These are phyloP conservation scores for Phytophthora fragariae DNA, from an alignment of 352 stramenopile species.

Conservation along the genomic window DNA sequence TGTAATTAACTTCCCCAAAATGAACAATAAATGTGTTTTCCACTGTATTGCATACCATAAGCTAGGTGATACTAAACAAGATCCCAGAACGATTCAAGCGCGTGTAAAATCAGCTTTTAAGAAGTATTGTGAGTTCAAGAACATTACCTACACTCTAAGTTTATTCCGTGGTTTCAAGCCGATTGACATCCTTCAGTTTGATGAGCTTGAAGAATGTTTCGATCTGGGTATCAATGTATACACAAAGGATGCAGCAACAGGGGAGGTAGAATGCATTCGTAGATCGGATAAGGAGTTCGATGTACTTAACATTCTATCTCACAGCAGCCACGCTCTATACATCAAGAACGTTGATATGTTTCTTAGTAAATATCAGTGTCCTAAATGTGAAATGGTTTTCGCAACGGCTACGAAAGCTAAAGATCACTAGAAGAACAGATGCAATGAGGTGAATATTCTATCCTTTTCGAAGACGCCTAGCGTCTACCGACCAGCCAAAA, in stretches of 20 bases:
- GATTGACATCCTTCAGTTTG: background rate
- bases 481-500: background rate
- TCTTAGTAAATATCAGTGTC: background rate
- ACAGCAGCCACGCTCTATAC: background rate
- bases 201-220: too few species aligned
- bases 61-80: too few species aligned
- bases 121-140: conserved; percentile 2
- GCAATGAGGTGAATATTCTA: background rate
- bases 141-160: background rate
- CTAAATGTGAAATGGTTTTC: conserved; percentile 7
- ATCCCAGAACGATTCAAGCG: too few species aligned
- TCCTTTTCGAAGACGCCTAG: background rate
- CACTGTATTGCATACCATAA: too few species aligned
- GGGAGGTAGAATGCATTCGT: too few species aligned
- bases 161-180: background rate
- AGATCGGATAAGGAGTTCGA: too few species aligned
- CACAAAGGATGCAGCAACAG: too few species aligned
- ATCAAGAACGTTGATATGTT: conserved; percentile 6
- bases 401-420: background rate
- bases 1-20: too few species aligned
- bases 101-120: background rate
- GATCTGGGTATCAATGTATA: too few species aligned
- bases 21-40: too few species aligned
- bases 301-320: too few species aligned
- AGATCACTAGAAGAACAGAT: conserved; percentile 2